Evolutionary conservation across 78 protist species (phyloP).

Genomic region (Acrasis kona): DNA sequence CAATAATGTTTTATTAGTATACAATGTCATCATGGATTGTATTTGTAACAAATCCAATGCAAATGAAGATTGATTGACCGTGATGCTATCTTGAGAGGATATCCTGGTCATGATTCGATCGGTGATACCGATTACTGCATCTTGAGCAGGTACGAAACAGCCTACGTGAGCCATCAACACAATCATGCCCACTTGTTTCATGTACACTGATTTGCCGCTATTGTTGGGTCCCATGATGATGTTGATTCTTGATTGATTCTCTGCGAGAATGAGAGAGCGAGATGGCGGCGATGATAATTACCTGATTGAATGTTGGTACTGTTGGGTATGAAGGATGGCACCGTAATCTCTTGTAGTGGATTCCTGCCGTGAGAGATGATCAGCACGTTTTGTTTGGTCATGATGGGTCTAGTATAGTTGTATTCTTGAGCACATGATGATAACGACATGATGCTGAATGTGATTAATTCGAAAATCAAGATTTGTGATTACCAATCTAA

Average conservation of each 20-base stretch:
- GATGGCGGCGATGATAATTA: not conserved
- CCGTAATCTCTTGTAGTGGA: constrained; percentile 20
- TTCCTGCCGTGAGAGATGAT: not conserved
- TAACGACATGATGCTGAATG: constrained; percentile 13
- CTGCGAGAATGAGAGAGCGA: not conserved
- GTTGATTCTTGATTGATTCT: not conserved
- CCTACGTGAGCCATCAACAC: constrained; percentile 50
- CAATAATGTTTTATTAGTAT: constrained; percentile 17
- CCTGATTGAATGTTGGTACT: not conserved
- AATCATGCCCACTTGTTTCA: constrained; percentile 24
- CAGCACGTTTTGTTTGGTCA: not conserved
- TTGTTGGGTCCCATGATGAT: constrained; percentile 39
- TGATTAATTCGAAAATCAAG: no score
- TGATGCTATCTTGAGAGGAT: not conserved
- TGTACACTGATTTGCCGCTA: constrained; percentile 29
- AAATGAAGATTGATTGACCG: not conserved
- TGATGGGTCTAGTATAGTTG: not conserved
- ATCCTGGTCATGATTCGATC: constrained; percentile 33
- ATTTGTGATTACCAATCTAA: not conserved
- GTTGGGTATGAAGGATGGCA: constrained; percentile 30
- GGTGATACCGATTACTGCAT: constrained; percentile 24
- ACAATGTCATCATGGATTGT: not conserved
- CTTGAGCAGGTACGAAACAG: constrained; percentile 41
- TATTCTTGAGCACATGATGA: not conserved
- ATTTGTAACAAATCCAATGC: constrained; percentile 45